A percentile compares a stretch with the other conserved stretches of the same genome.
Evolutionary conservation across 179 eudicot genomes (phyloP).

Genomic region (Beta lomatogona): DNA sequence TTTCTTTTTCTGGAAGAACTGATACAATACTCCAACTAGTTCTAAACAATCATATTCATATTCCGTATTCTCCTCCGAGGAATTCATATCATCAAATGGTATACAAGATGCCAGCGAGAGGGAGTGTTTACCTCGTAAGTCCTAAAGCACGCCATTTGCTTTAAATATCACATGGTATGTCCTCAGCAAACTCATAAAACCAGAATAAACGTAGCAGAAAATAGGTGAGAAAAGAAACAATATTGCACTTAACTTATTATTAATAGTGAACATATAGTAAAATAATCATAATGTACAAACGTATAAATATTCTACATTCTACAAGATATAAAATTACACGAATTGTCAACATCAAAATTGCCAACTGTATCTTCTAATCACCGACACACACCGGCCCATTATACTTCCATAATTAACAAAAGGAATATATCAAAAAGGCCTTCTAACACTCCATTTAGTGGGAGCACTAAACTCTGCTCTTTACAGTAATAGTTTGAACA

Average conservation of each 20-base stretch:
- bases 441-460: neutral
- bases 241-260: neutral
- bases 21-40: no score
- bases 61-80: no score
- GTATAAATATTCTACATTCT: neutral
- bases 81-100: no score
- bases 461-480: neutral
- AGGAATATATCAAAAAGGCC: neutral
- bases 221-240: neutral
- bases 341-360: slow-evolving; percentile 8
- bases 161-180: no score
- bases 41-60: no score
- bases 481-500: neutral
- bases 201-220: neutral
- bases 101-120: no score
- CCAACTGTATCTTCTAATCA: slow-evolving; percentile 4
- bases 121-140: no score
- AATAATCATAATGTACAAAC: slow-evolving; percentile 9
- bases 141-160: no score
- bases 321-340: slow-evolving; percentile 3
- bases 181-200: no score
- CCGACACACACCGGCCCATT: neutral
- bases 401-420: neutral
- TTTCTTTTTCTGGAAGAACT: no score
- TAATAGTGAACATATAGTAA: neutral